Evolutionary conservation across 2,329 filamentous ascomycete genomes (phyloP).

Genomic region (Myotisia sp.): DNA sequence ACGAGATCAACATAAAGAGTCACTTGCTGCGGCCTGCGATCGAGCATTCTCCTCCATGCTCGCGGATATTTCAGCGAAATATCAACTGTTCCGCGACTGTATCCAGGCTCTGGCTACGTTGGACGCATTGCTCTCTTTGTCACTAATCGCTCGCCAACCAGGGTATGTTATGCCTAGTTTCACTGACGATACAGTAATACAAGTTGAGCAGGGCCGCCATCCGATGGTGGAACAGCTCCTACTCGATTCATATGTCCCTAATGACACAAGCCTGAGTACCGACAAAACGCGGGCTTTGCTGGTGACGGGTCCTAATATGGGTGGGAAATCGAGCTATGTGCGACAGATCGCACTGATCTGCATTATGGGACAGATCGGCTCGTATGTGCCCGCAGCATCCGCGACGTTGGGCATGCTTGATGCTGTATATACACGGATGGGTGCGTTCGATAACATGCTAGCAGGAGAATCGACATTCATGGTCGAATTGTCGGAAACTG

Average conservation of each 20-base stretch:
- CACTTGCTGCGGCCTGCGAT: conserved; percentile 82
- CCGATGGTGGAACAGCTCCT: conserved; percentile 92
- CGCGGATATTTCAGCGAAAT: conserved; percentile 60
- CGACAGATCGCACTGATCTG: conserved; percentile 80
- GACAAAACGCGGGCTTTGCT: conserved; percentile 59
- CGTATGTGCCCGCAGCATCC: conserved; percentile 70
- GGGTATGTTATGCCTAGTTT: conserved; percentile 72
- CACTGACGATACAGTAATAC: conserved; percentile 51
- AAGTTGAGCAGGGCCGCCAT: conserved; percentile 64
- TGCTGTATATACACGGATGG: conserved; percentile 89
- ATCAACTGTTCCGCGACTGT: conserved; percentile 78
- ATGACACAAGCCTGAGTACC: conserved; percentile 60
- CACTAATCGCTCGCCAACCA: conserved; percentile 68
- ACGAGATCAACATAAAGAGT: conserved; percentile 88
- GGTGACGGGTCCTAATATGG: conserved; percentile 97
- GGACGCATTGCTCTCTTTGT: conserved; percentile 78
- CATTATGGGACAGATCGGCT: conserved; percentile 89
- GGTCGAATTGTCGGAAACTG: conserved; percentile 90
- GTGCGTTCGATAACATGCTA: conserved; percentile 90
- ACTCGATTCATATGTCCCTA: conserved; percentile 77
- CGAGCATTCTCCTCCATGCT: conserved; percentile 62
- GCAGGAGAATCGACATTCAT: conserved; percentile 93
- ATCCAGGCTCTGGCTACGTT: conserved; percentile 73
- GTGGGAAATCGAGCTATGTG: conserved; percentile 95
- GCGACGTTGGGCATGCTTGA: conserved; percentile 70